Evolutionary conservation across 352 stramenopile genomes (phyloP).

Genomic region (Phytopythium sindhum): DNA sequence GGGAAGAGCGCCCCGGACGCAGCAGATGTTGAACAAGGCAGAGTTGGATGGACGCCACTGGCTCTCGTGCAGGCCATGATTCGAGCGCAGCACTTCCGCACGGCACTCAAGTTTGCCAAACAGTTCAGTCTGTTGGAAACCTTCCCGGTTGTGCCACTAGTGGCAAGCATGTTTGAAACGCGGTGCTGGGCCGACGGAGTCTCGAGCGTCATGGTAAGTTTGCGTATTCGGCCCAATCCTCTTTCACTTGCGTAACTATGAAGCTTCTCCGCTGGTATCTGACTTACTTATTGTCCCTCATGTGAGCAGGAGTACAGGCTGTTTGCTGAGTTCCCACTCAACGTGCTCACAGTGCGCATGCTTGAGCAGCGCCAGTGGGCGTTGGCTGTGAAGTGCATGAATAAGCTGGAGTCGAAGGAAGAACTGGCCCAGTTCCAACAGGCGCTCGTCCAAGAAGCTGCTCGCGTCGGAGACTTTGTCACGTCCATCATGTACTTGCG

Average conservation of each 20-base stretch:
- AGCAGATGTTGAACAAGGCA: slow-evolving; percentile 10
- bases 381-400: slow-evolving; percentile 75
- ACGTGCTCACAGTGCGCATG: slow-evolving; percentile 60
- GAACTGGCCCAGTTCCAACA: slow-evolving; percentile 41
- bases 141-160: slow-evolving; percentile 59
- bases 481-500: slow-evolving; percentile 56
- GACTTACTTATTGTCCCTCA: neutral
- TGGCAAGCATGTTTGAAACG: slow-evolving; percentile 68
- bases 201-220: slow-evolving; percentile 51
- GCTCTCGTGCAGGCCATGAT: slow-evolving; percentile 86
- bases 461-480: slow-evolving; percentile 69
- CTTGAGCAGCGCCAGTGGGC: slow-evolving; percentile 68
- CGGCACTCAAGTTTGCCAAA: slow-evolving; percentile 76
- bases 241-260: neutral
- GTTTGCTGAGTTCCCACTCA: slow-evolving; percentile 65
- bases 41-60: slow-evolving; percentile 66
- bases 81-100: slow-evolving; percentile 60
- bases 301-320: slow-evolving; percentile 47
- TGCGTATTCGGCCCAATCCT: neutral
- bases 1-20: slow-evolving; percentile 30
- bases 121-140: slow-evolving; percentile 74
- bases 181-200: slow-evolving; percentile 68
- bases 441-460: slow-evolving; percentile 53
- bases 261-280: neutral
- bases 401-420: slow-evolving; percentile 56